Evolutionary conservation across 495 filamentous ascomycete genomes (phyloP).

Genomic region (Rhypophila decipiens): DNA sequence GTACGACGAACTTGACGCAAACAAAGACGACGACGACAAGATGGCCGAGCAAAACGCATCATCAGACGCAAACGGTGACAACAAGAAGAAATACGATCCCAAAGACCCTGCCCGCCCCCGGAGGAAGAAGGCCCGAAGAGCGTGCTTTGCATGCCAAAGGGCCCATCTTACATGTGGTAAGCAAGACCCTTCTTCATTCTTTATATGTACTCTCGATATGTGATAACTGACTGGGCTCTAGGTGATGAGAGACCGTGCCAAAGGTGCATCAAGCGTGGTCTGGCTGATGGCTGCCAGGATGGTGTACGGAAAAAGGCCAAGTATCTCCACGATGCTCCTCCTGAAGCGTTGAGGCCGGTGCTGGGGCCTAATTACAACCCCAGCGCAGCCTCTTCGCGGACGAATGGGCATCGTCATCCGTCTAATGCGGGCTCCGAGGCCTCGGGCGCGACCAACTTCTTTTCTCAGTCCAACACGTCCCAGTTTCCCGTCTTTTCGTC

Average conservation of each 20-base stretch:
- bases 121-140: slow-evolving; percentile 91
- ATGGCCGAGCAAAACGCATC: slow-evolving; percentile 48
- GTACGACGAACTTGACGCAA: slow-evolving; percentile 38
- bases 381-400: slow-evolving; percentile 27
- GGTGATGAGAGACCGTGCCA: slow-evolving; percentile 83
- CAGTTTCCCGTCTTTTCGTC: slow-evolving; percentile 28
- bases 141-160: slow-evolving; percentile 94
- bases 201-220: neutral
- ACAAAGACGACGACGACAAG: slow-evolving; percentile 53
- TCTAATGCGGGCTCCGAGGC: slow-evolving; percentile 27
- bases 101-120: slow-evolving; percentile 84
- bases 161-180: slow-evolving; percentile 97
- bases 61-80: slow-evolving; percentile 37
- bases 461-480: slow-evolving; percentile 30
- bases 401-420: slow-evolving; percentile 23
- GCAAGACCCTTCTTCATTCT: slow-evolving; percentile 27
- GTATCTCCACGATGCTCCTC: slow-evolving; percentile 92
- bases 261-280: slow-evolving; percentile 86
- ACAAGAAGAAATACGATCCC: slow-evolving; percentile 58
- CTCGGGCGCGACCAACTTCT: slow-evolving; percentile 27
- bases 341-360: slow-evolving; percentile 56
- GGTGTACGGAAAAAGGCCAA: slow-evolving; percentile 98
- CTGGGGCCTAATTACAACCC: slow-evolving; percentile 50
- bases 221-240: slow-evolving; percentile 15
- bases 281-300: slow-evolving; percentile 87